Conservation (phyloP, 73 alveolate genomes). For the Paramecium octaurelia region DNA sequence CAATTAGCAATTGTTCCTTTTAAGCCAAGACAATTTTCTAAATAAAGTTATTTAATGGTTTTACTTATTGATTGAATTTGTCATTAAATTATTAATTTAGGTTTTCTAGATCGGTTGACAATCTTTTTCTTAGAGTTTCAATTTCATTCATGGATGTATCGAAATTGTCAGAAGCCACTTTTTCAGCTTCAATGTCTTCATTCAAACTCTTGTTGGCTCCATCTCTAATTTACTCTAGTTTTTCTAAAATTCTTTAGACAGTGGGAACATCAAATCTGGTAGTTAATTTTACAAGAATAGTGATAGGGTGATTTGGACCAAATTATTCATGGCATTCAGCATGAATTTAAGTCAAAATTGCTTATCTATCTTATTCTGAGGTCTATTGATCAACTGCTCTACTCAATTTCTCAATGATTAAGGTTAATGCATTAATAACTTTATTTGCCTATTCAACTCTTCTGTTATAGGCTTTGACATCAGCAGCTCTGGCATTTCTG, state of each 20-base stretch:
- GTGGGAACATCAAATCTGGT: slow-evolving; percentile 30
- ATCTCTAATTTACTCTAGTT: slow-evolving; percentile 14
- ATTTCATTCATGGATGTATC: slow-evolving; percentile 9
- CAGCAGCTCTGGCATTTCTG: slow-evolving; percentile 50
- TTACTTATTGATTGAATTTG: slow-evolving; percentile 5
- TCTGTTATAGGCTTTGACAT: slow-evolving; percentile 9
- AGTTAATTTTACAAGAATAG: not conserved
- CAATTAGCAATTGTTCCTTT: slow-evolving; percentile 7
- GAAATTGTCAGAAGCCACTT: not conserved
- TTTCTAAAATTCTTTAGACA: slow-evolving; percentile 29
- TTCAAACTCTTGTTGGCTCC: not conserved
- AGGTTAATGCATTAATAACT: slow-evolving; percentile 36
- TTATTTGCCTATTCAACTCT: slow-evolving; percentile 17
- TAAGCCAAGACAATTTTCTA: slow-evolving; percentile 11
- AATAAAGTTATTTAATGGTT: not conserved
- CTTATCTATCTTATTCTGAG: not conserved
- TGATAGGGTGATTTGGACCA: slow-evolving; percentile 35
- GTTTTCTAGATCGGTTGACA: not conserved
- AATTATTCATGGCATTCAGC: slow-evolving; percentile 9
- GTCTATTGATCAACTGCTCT: slow-evolving; percentile 16
- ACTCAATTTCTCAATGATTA: slow-evolving; percentile 3
- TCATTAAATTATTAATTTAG: not conserved
- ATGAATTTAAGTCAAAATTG: not conserved
- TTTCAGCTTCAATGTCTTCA: slow-evolving; percentile 27
- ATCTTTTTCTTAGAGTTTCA: slow-evolving; percentile 19